These are phyloP conservation scores for Juglanconis oblonga DNA, from an alignment of 2,329 filamentous ascomycete genomes.

Conservation along the genomic window DNA sequence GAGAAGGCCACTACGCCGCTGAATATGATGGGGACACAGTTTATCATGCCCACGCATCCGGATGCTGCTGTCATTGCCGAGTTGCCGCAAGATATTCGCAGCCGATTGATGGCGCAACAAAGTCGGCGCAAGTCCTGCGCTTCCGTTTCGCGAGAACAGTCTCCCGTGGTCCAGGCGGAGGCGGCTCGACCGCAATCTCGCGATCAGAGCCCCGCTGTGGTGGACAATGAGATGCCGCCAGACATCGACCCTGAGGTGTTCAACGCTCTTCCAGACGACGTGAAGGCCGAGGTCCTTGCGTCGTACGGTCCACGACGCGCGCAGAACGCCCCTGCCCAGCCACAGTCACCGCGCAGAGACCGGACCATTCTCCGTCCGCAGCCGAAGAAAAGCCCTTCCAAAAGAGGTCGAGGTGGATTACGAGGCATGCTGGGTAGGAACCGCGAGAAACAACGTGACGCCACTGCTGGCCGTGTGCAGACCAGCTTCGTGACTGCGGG, in stretches of 20 bases:
- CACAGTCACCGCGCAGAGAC: constrained; percentile 56
- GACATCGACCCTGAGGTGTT: constrained; percentile 86
- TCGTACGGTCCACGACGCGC: constrained; percentile 54
- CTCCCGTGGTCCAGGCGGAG: constrained; percentile 20
- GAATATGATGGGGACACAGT: constrained; percentile 85
- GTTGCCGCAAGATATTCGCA: constrained; percentile 78
- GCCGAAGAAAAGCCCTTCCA: constrained; percentile 62
- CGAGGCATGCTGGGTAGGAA: constrained; percentile 40
- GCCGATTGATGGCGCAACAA: constrained; percentile 64
- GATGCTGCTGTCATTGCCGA: constrained; percentile 81
- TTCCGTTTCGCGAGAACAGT: constrained; percentile 26
- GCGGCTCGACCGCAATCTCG: constrained; percentile 29
- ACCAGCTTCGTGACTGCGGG: constrained; percentile 63
- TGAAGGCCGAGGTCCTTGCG: constrained; percentile 78
- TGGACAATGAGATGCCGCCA: constrained; percentile 52
- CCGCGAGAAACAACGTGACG: constrained; percentile 50
- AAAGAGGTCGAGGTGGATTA: constrained; percentile 45
- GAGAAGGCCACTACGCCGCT: constrained; percentile 62
- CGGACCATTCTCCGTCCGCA: constrained; percentile 46
- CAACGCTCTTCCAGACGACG: constrained; percentile 76
- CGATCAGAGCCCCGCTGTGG: constrained; percentile 34
- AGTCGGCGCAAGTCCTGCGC: constrained; percentile 22
- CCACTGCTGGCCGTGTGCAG: constrained; percentile 63
- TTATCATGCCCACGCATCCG: constrained; percentile 79
- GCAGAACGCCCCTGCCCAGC: constrained; percentile 31